Conservation (phyloP, 129 eudicot genomes). For the Calendula officinalis region DNA sequence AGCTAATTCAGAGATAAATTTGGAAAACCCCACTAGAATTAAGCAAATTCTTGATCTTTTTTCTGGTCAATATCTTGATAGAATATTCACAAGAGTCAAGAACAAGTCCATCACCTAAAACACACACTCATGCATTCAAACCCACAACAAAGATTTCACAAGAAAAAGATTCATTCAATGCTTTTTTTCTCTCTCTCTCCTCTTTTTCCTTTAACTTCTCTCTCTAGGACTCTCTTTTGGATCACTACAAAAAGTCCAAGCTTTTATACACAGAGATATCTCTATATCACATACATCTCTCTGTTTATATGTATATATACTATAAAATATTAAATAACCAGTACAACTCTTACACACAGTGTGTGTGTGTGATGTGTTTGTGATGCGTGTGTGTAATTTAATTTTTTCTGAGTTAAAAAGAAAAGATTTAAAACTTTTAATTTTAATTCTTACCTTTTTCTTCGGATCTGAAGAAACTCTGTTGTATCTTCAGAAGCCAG, state of each 20-base stretch:
- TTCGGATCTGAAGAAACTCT: constrained; percentile 92
- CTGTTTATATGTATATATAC: background rate
- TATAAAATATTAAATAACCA: constrained; percentile 3
- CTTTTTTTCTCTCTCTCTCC: constrained; percentile 33
- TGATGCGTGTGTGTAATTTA: constrained; percentile 16
- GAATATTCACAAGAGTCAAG: constrained; percentile 37
- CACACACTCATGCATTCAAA: constrained; percentile 40
- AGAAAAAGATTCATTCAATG: constrained; percentile 35
- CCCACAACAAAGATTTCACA: constrained; percentile 44
- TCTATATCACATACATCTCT: constrained; percentile 1
- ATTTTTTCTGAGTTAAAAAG: constrained; percentile 15
- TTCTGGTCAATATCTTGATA: constrained; percentile 23
- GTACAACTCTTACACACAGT: constrained; percentile 36
- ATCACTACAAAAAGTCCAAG: constrained; percentile 64
- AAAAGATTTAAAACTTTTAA: background rate
- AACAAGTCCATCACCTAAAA: constrained; percentile 37
- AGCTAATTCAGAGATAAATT: constrained; percentile 11
- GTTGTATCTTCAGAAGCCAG: constrained; percentile 70
- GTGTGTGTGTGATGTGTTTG: constrained; percentile 11
- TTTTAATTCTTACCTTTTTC: constrained; percentile 56
- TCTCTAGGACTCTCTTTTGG: constrained; percentile 40
- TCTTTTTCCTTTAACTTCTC: constrained; percentile 24
- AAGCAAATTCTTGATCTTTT: constrained; percentile 4
- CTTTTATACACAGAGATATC: constrained; percentile 35
- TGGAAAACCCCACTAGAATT: constrained; percentile 21